Conservation (phyloP, 305 asterid species). For the Rubia tinctorum region DNA sequence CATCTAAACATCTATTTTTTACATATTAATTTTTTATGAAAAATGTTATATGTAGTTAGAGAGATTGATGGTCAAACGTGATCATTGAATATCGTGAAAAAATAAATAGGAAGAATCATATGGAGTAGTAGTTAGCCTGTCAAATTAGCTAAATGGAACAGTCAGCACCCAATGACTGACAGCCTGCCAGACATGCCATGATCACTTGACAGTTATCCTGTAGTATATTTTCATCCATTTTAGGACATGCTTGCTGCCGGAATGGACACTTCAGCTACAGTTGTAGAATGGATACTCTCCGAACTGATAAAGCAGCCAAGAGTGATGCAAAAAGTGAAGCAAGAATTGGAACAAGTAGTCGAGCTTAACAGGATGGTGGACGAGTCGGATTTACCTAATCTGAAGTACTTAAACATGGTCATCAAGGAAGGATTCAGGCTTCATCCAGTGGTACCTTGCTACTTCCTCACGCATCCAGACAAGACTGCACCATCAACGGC, state of each 20-base stretch:
- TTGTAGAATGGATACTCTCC: neutral
- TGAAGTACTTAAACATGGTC: neutral
- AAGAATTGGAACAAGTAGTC: neutral
- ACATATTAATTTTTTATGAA: too few species aligned
- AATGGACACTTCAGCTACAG: slow-evolving; percentile 48
- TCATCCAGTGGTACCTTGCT: neutral
- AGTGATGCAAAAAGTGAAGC: neutral
- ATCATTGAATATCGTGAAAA: too few species aligned
- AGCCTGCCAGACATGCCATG: too few species aligned
- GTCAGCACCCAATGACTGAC: too few species aligned
- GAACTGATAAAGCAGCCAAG: neutral
- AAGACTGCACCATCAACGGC: neutral
- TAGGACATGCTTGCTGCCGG: slow-evolving; percentile 44
- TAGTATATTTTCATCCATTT: neutral
- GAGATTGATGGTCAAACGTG: too few species aligned
- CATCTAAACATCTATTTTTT: too few species aligned
- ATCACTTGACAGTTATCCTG: too few species aligned
- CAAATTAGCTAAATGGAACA: too few species aligned
- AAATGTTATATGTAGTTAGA: too few species aligned
- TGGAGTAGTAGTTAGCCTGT: too few species aligned
- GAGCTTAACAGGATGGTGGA: neutral
- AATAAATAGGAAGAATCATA: too few species aligned
- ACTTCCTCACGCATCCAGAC: neutral
- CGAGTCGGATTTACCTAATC: neutral
- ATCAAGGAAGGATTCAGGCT: slow-evolving; percentile 1